Evolutionary conservation across 2,329 filamentous ascomycete species (phyloP), one percentile per base, ranked within the genome.

Genomic region (Cryphonectria nitschkei): DNA sequence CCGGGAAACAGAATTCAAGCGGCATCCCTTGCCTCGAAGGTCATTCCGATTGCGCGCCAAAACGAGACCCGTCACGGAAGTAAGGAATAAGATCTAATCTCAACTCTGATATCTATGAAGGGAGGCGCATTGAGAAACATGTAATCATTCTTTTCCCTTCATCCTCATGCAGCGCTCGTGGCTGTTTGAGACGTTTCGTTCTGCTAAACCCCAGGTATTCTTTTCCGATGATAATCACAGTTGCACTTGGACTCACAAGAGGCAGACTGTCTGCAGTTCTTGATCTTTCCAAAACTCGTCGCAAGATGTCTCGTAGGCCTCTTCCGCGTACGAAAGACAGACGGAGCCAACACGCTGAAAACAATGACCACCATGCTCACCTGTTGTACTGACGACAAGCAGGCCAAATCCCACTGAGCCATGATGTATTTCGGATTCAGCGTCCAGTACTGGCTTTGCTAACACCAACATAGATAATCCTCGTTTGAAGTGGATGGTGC

Each of bases 11-110:
- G 58, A 61, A 61, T 61, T 19, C 39, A 61, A 34, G 32, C 22
- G 29, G 11, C 58, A 61, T 61, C 58, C 58, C 58, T 61, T 61
- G 34, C 58, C 58, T 61, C 58, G 19, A 39, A 39, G 22, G 3
- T 61, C 58, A 37, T 61, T 39, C 34, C 32, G 32, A 34, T n/a
- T 39, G 14, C 26, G 34, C 19, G 32, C 58, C 58, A 26, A 2
- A 34, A 61, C 9, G 56, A 61, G 32, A 61, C 32, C 29, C 46
- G 32, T 29, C 56, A n/a, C 34, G 32, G 26, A 39, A 37, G 6
- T 9, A 19, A 61, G 16, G 7, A 61, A 39, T 34, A 37, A 3
- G 22, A 34, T 9, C 29, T 3, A 19, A 58, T 58, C 16, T 32
- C 26, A 8, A 34, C 14, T 58, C 11, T 8, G 3, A 32, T 29